Evolutionary conservation across 139 green algal genomes (phyloP).

Genomic region (Zygnema cylindricum): DNA sequence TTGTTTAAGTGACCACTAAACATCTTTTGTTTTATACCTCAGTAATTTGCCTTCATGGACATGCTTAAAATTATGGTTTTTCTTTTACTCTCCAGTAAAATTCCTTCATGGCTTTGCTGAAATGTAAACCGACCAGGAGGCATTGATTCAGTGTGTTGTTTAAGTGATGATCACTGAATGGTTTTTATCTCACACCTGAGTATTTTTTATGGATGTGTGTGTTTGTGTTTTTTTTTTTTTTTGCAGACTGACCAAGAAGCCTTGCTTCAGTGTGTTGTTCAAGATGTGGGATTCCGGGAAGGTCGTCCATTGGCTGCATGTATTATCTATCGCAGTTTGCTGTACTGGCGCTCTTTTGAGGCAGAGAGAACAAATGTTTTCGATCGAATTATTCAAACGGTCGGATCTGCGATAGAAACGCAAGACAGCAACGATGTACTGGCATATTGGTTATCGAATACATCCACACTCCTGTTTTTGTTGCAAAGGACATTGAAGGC

Average conservation of each 20-base stretch:
- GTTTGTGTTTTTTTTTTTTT: background rate
- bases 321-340: constrained; percentile 85
- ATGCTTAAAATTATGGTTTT: no score
- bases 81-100: no score
- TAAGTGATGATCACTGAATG: no score
- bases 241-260: constrained; percentile 80
- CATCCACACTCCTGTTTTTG: constrained; percentile 91
- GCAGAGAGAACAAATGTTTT: constrained; percentile 94
- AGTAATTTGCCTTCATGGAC: no score
- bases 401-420: constrained; percentile 76
- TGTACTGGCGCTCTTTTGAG: constrained; percentile 90
- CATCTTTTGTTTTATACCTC: no score
- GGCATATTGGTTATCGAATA: constrained; percentile 96
- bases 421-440: constrained; percentile 81
- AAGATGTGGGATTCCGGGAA: constrained; percentile 80
- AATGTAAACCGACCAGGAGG: no score
- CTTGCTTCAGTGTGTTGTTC: constrained; percentile 71
- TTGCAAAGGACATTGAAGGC: constrained; percentile 78
- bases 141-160: no score
- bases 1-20: no score
- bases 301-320: constrained; percentile 84
- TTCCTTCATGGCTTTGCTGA: no score
- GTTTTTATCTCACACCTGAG: no score
- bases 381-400: constrained; percentile 91
- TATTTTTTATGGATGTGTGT: no score